These are phyloP conservation scores for Raphanus raphanistrum DNA, from an alignment of 345 rosid species.

Conservation along the genomic window DNA sequence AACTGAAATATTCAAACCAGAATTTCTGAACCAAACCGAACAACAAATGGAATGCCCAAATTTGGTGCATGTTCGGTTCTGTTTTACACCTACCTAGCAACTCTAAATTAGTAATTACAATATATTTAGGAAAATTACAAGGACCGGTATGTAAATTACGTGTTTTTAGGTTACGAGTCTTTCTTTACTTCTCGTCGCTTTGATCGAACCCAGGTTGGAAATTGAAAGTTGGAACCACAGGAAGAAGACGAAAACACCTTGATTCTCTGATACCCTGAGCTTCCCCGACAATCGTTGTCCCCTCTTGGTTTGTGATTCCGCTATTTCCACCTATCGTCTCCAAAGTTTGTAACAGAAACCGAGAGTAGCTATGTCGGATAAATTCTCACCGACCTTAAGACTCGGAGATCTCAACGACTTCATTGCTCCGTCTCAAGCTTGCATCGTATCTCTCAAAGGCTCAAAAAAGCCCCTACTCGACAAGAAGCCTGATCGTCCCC, in stretches of 20 bases:
- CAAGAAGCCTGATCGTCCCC: constrained; percentile 51
- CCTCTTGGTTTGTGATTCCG: neutral
- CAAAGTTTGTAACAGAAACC: constrained; percentile 1
- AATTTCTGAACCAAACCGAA: no score
- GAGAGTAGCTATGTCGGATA: constrained; percentile 64
- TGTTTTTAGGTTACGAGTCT: neutral
- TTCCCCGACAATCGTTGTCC: neutral
- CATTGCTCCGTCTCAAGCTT: constrained; percentile 90
- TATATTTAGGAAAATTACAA: neutral
- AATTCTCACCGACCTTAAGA: constrained; percentile 80
- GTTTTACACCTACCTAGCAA: neutral
- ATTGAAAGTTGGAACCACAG: neutral
- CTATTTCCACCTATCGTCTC: neutral
- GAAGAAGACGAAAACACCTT: neutral
- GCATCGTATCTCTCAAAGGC: constrained; percentile 70
- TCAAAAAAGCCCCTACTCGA: constrained; percentile 50
- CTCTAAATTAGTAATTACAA: neutral
- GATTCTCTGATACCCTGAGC: constrained; percentile 7
- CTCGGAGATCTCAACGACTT: constrained; percentile 94
- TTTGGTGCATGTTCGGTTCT: neutral
- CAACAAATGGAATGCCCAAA: no score
- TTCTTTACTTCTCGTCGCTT: neutral
- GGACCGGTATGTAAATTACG: neutral
- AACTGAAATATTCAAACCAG: no score
- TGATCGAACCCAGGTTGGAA: constrained; percentile 3